Evolutionary conservation across 306 rosid species (phyloP).

Genomic region (Acacia crassicarpa): DNA sequence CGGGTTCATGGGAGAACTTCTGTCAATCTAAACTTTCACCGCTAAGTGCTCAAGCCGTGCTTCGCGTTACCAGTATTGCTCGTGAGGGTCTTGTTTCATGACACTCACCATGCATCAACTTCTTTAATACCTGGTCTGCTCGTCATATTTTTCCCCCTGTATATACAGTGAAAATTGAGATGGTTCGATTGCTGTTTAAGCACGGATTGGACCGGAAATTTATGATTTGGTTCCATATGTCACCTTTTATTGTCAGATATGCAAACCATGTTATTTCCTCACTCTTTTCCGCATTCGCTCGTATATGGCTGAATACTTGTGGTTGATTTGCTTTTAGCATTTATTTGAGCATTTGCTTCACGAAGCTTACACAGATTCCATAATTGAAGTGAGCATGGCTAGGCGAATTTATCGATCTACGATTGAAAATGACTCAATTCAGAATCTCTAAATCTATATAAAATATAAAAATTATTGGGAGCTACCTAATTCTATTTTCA

Average conservation of each 20-base stretch:
- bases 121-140: slow-evolving; percentile 52
- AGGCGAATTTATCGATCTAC: neutral
- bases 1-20: slow-evolving; percentile 82
- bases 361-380: neutral
- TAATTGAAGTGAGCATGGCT: neutral
- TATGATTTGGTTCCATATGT: slow-evolving; percentile 37
- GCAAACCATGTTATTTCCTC: slow-evolving; percentile 10
- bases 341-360: neutral
- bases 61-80: slow-evolving; percentile 74
- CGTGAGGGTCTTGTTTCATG: slow-evolving; percentile 84
- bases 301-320: neutral
- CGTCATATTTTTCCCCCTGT: slow-evolving; percentile 46
- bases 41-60: slow-evolving; percentile 94
- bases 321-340: slow-evolving; percentile 13
- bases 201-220: slow-evolving; percentile 51
- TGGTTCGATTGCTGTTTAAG: slow-evolving; percentile 53
- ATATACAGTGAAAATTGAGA: slow-evolving; percentile 62
- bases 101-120: slow-evolving; percentile 37
- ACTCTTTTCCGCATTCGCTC: neutral
- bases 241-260: neutral
- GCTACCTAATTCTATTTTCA: neutral
- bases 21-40: slow-evolving; percentile 89
- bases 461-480: neutral
- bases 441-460: neutral
- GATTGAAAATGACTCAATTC: neutral